Evolutionary conservation across 2,329 filamentous ascomycete genomes (phyloP).

Genomic region (Hymenoscyphus repandus): DNA sequence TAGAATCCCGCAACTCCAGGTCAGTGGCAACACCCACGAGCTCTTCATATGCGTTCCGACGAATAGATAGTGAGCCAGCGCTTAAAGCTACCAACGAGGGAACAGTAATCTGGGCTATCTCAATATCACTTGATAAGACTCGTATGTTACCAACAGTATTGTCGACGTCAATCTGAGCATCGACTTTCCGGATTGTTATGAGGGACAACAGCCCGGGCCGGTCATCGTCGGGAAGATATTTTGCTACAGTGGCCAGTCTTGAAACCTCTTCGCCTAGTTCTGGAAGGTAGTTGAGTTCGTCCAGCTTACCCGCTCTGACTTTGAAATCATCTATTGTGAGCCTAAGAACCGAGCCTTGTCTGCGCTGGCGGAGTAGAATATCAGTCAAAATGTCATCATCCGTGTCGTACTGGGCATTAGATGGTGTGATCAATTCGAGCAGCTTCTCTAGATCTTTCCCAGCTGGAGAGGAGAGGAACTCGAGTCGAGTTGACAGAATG

Average conservation of each 20-base stretch:
- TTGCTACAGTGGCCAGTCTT: constrained; percentile 80
- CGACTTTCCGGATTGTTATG: constrained; percentile 57
- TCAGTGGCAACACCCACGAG: constrained; percentile 54
- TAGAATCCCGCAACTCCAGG: constrained; percentile 24
- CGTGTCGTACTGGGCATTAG: constrained; percentile 78
- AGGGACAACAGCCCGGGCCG: constrained; percentile 81
- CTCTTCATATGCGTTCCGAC: constrained; percentile 63
- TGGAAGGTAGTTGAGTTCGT: constrained; percentile 62
- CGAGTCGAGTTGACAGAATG: constrained; percentile 61
- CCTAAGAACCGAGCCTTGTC: constrained; percentile 78
- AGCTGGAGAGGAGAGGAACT: constrained; percentile 68
- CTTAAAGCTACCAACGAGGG: constrained; percentile 80
- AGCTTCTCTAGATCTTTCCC: constrained; percentile 78
- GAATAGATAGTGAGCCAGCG: constrained; percentile 55
- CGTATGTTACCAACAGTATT: constrained; percentile 62
- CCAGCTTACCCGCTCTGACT: constrained; percentile 55
- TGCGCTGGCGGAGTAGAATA: constrained; percentile 77
- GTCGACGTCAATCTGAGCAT: constrained; percentile 58
- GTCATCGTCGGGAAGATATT: constrained; percentile 94
- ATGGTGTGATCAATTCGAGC: constrained; percentile 82
- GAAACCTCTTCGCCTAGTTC: constrained; percentile 72
- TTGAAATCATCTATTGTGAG: constrained; percentile 61
- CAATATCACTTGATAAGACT: constrained; percentile 54
- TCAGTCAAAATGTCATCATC: constrained; percentile 95
- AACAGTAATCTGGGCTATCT: constrained; percentile 76